These are phyloP conservation scores for Leucosporidium scottii DNA, from an alignment of 768 basidiomycete genomes.

Conservation along the genomic window DNA sequence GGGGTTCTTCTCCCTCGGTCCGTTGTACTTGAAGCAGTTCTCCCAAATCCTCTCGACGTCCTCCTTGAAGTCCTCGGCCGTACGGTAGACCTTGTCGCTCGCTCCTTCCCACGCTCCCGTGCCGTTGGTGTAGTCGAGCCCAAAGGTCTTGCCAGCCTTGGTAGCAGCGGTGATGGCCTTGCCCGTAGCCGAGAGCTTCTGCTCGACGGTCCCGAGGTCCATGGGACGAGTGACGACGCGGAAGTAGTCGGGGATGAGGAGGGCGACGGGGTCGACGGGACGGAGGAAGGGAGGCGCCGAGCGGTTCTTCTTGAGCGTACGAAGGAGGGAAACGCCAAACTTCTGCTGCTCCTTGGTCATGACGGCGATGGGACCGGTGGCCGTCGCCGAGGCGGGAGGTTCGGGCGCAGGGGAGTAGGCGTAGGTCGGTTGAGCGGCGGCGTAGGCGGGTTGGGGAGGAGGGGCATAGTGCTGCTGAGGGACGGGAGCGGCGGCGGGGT, in stretches of 20 bases:
- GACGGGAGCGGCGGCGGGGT: neutral
- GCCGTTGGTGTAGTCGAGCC: constrained; percentile 32
- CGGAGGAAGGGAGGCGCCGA: constrained; percentile 71
- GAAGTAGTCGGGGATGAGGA: constrained; percentile 69
- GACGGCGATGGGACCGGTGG: constrained; percentile 15
- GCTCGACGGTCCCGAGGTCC: constrained; percentile 88
- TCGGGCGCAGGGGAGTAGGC: neutral
- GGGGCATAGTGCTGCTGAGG: neutral
- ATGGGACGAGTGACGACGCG: constrained; percentile 82
- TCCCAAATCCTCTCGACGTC: constrained; percentile 84
- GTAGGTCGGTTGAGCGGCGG: neutral
- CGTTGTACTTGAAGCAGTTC: constrained; percentile 88
- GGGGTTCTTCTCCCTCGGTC: constrained; percentile 62
- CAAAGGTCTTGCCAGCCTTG: constrained; percentile 16
- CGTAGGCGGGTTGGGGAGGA: neutral
- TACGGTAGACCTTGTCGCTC: constrained; percentile 53
- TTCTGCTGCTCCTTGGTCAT: constrained; percentile 66
- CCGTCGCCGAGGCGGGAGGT: neutral
- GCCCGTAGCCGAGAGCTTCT: constrained; percentile 55
- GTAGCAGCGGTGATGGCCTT: constrained; percentile 19
- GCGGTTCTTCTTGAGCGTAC: constrained; percentile 75
- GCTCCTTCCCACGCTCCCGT: constrained; percentile 40
- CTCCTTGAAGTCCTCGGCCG: constrained; percentile 67
- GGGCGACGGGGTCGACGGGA: constrained; percentile 79
- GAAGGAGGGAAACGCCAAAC: constrained; percentile 68